These are phyloP conservation scores for Rosellinia necatrix DNA, from an alignment of 2,329 filamentous ascomycete genomes.

Conservation along the genomic window DNA sequence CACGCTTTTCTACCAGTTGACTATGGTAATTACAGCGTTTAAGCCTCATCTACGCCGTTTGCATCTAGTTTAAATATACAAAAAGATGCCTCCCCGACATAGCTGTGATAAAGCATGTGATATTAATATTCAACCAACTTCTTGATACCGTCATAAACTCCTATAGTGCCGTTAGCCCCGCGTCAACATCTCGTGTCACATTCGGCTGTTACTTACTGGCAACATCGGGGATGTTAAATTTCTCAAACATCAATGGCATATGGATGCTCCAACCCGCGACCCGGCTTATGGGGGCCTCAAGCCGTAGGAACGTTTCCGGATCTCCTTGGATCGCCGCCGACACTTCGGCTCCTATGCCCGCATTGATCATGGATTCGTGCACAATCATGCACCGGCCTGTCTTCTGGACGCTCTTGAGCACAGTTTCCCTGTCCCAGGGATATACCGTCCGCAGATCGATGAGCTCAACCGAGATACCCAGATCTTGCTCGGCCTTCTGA, in stretches of 20 bases:
- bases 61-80: not conserved
- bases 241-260: constrained; percentile 78
- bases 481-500: constrained; percentile 72
- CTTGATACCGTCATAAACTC: constrained; percentile 74
- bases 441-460: constrained; percentile 89
- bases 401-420: constrained; percentile 82
- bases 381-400: constrained; percentile 87
- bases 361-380: constrained; percentile 90
- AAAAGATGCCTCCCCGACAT: not conserved
- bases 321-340: constrained; percentile 87
- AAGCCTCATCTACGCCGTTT: too few species aligned
- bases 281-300: constrained; percentile 84
- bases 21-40: too few species aligned
- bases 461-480: constrained; percentile 79
- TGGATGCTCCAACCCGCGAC: constrained; percentile 92
- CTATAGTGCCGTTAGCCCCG: constrained; percentile 47
- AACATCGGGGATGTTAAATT: constrained; percentile 82
- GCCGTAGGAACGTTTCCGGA: constrained; percentile 71
- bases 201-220: constrained; percentile 67
- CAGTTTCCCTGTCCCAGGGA: constrained; percentile 84
- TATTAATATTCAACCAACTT: constrained; percentile 66
- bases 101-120: not conserved
- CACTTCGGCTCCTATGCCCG: constrained; percentile 86
- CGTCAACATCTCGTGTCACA: not conserved
- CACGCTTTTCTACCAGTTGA: too few species aligned